phyloP scores from a whole-genome alignment of 1,139 yeast species.

The Saccharomycopsis hybrid region DNA sequence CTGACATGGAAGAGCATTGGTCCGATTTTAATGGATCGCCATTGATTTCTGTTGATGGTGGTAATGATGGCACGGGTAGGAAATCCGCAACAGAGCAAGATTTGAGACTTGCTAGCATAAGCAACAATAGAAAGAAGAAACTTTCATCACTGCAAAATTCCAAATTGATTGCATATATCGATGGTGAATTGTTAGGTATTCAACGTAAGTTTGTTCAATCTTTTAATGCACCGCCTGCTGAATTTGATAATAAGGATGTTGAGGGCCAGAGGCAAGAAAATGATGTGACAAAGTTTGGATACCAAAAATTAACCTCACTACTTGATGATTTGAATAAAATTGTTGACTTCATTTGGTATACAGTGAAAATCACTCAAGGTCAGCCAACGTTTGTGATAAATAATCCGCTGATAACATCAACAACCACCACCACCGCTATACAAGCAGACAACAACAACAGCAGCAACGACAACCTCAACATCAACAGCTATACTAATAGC shows the following conservation, averaged over 20 bases:
- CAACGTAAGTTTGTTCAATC: constrained; percentile 63
- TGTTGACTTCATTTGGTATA: constrained; percentile 53
- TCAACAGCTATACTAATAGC: too few species aligned
- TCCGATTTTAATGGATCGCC: not conserved
- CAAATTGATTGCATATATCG: constrained; percentile 38
- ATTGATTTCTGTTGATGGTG: not conserved
- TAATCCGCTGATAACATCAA: too few species aligned
- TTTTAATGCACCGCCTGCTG: constrained; percentile 33
- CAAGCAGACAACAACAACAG: not conserved
- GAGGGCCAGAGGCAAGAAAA: constrained; percentile 12
- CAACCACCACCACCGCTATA: too few species aligned
- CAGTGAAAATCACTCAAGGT: constrained; percentile 30
- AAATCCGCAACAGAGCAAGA: too few species aligned
- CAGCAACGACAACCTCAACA: not conserved
- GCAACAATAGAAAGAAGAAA: not conserved
- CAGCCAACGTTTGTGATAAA: too few species aligned
- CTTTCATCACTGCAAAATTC: constrained; percentile 16
- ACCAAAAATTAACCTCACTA: constrained; percentile 36
- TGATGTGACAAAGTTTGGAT: constrained; percentile 25
- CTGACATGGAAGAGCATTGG: not conserved
- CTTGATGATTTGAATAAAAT: constrained; percentile 41
- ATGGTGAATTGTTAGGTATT: constrained; percentile 47
- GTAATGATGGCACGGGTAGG: too few species aligned
- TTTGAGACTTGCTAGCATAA: too few species aligned
- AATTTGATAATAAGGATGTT: too few species aligned